A percentile compares a stretch with the other conserved stretches of the same genome.
phyloP scores from a whole-genome alignment of 2,329 filamentous ascomycete genomes.

The Monilinia polystroma region DNA sequence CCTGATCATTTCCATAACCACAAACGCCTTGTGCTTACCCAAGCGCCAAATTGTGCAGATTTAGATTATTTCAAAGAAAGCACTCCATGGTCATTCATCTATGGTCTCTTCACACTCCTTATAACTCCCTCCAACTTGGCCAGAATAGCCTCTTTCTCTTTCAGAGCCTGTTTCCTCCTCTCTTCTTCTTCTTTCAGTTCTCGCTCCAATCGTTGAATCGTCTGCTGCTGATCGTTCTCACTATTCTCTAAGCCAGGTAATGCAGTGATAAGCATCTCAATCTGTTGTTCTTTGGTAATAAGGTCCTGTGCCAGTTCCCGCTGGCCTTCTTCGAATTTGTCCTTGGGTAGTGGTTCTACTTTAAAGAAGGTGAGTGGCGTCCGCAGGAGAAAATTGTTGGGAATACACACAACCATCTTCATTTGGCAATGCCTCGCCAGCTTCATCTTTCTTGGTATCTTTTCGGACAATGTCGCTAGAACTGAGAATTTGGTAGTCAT shows the following conservation, averaged over 20 bases:
- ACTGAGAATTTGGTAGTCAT: conserved; percentile 61
- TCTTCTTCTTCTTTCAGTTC: conserved; percentile 63
- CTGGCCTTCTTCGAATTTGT: conserved; percentile 66
- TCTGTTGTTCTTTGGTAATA: conserved; percentile 78
- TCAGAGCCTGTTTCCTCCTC: conserved; percentile 61
- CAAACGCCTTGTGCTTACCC: conserved; percentile 25
- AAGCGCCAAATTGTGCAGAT: conserved; percentile 15
- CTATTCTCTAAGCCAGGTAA: conserved; percentile 77
- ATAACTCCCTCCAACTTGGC: conserved; percentile 61
- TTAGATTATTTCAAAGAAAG: not conserved
- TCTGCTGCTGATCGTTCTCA: conserved; percentile 70
- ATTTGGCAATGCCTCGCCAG: conserved; percentile 28
- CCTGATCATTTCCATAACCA: not conserved
- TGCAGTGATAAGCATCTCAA: conserved; percentile 71
- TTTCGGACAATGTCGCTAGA: conserved; percentile 59
- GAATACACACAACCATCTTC: conserved; percentile 15
- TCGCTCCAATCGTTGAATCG: conserved; percentile 63
- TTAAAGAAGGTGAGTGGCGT: conserved; percentile 26
- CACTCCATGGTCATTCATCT: conserved; percentile 30
- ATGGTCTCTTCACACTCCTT: conserved; percentile 58
- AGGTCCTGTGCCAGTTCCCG: conserved; percentile 74
- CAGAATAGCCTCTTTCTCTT: conserved; percentile 62
- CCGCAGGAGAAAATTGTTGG: not conserved
- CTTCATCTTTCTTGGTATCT: conserved; percentile 45
- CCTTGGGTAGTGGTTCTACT: conserved; percentile 62